Evolutionary conservation across 208 protist genomes (phyloP).

Genomic region (Crithidia thermophila): DNA sequence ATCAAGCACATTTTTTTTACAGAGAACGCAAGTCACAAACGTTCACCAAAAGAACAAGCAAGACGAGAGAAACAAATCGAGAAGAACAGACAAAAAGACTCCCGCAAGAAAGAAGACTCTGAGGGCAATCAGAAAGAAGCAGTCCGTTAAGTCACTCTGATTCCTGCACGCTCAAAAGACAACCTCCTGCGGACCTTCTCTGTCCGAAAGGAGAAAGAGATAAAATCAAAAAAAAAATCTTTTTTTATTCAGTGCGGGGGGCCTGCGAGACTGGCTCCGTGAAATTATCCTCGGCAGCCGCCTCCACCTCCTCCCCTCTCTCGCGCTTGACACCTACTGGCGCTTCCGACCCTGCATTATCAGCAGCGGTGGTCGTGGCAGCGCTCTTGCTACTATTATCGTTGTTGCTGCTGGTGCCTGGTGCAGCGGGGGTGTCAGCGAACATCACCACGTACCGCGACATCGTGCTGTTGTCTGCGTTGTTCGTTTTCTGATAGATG

Average conservation of each 20-base stretch:
- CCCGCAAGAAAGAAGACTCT: no score
- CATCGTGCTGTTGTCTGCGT: conserved; percentile 45
- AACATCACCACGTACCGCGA: conserved; percentile 72
- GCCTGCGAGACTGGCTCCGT: conserved; percentile 4
- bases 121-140: no score
- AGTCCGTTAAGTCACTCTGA: no score
- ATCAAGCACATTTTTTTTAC: no score
- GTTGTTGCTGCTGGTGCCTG: neutral
- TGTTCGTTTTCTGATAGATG: conserved; percentile 69
- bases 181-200: neutral
- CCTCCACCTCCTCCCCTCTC: conserved; percentile 20
- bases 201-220: neutral
- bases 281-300: neutral
- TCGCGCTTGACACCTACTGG: conserved; percentile 21
- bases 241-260: conserved; percentile 11
- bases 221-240: neutral
- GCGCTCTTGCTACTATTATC: conserved; percentile 2
- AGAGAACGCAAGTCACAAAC: no score
- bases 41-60: no score
- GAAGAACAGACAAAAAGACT: no score
- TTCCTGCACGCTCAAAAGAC: no score
- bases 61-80: no score
- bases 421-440: conserved; percentile 24
- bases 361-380: neutral
- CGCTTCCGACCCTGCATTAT: neutral